Evolutionary conservation across 2,329 filamentous ascomycete species (phyloP).

Genomic region (Xylaria sp.): DNA sequence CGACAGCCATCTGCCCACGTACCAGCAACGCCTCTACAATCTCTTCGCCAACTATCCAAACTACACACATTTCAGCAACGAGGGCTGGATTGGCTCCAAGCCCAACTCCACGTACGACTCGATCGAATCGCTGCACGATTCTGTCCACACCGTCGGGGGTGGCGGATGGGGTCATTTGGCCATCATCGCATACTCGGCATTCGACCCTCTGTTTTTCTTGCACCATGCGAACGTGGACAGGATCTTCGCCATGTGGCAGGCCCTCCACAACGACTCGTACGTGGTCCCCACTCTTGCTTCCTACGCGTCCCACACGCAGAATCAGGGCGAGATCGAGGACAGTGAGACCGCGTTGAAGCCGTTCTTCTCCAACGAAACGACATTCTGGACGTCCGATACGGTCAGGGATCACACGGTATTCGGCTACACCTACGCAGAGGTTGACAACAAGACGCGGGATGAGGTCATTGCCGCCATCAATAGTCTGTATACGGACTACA

Average conservation of each 20-base stretch:
- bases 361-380: conserved; percentile 57
- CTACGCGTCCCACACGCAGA: conserved; percentile 57
- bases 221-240: conserved; percentile 75
- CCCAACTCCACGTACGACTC: conserved; percentile 53
- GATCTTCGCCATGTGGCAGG: conserved; percentile 71
- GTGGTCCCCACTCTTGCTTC: conserved; percentile 51
- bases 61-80: conserved; percentile 65
- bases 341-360: conserved; percentile 57
- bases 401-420: conserved; percentile 56
- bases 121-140: conserved; percentile 59
- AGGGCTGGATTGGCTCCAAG: conserved; percentile 50
- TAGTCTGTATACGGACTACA: conserved; percentile 51
- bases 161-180: conserved; percentile 59
- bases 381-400: conserved; percentile 63
- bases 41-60: conserved; percentile 63
- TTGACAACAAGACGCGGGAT: conserved; percentile 39
- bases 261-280: conserved; percentile 63
- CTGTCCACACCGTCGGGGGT: conserved; percentile 51
- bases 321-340: conserved; percentile 49
- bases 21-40: conserved; percentile 60
- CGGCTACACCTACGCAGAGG: conserved; percentile 71
- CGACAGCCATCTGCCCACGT: conserved; percentile 46
- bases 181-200: conserved; percentile 66
- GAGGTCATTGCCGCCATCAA: conserved; percentile 53
- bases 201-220: conserved; percentile 74